Evolutionary conservation across 78 protist species (phyloP), one percentile per base, ranked within the genome.

Genomic region (Pigoraptor vietnamica): DNA sequence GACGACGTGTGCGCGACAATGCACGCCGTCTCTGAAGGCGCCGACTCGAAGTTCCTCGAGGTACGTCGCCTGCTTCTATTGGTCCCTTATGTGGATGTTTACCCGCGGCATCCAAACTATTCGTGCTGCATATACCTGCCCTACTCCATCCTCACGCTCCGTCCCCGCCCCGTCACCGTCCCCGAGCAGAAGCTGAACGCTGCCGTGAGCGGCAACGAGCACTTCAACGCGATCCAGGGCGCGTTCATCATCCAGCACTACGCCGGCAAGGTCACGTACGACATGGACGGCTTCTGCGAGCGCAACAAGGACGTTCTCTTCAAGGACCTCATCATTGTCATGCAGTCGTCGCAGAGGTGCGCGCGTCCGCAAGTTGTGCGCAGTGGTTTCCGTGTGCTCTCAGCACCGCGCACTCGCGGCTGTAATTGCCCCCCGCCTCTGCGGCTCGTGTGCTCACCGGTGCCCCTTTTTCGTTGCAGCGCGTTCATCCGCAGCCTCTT

Each of bases 231-330:
- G 1, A 34, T 21, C 34, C 2, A n/a, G 37, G 83, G 81, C 0
- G 39, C 32, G 34, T 93, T 93, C 67, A 36, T 84, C 56, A 89
- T 93, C 92, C 14, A 89, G 86, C 99, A 97, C 94, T 97, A 96
- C 93, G 99, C 99, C 84, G 99, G 99, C 88, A 0, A 93, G 36
- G 99, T 97, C 87, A 88, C 91, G n/a, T 97, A 97, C 89, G 94
- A 95, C n/a, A 94, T 92, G n/a, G 96, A 89, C 14, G 90, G 81
- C 38, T 97, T 98, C 95, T 33, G 92, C 87, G 97, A 95, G 40
- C 96, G 96, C 93, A 98, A 98, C 92, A 96, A 93, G 34, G 99
- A 98, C 93, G 88, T 96, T 23, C 93, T 98, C 94, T 81, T 92
- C 94, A 79, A 90, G 92, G 86, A 95, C 93, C 38, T 93, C 90